Percentiles rank a stretch among this genome's conserved stretches.
These are phyloP conservation scores for Calonectria pauciramosa DNA, from an alignment of 2,329 filamentous ascomycete species.

Conservation along the genomic window DNA sequence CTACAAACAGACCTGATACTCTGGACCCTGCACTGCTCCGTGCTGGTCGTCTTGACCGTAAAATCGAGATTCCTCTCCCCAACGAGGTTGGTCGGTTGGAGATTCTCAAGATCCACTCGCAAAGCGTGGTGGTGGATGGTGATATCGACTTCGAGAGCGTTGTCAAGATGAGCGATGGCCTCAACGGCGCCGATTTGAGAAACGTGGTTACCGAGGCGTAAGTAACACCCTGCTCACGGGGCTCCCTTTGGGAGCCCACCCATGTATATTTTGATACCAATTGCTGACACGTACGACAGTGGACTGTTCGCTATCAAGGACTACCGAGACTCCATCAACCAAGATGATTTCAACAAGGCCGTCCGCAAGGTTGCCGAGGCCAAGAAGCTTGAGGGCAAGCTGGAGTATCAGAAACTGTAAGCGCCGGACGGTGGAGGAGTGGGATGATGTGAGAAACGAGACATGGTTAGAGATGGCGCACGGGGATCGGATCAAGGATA, in stretches of 20 bases:
- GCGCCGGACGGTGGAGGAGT: conserved; percentile 9
- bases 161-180: conserved; percentile 99
- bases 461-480: conserved; percentile 30
- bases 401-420: conserved; percentile 97
- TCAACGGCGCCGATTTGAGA: conserved; percentile 96
- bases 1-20: conserved; percentile 96
- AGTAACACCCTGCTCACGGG: conserved; percentile 56
- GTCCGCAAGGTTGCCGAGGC: conserved; percentile 96
- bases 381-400: conserved; percentile 98
- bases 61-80: conserved; percentile 97
- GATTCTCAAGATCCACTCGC: conserved; percentile 97
- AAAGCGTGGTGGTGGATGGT: conserved; percentile 87
- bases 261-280: not conserved
- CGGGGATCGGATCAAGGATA: conserved; percentile 29
- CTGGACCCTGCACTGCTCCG: conserved; percentile 93
- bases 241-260: not conserved
- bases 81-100: conserved; percentile 97
- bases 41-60: conserved; percentile 93
- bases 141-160: conserved; percentile 99
- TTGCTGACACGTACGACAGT: conserved; percentile 61
- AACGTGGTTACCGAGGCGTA: conserved; percentile 99
- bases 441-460: conserved; percentile 21
- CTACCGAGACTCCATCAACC: conserved; percentile 94
- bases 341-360: conserved; percentile 99
- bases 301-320: conserved; percentile 99